Percentiles rank a stretch among this genome's conserved stretches.
These are phyloP conservation scores for Colletotrichum horii DNA, from an alignment of 2,329 filamentous ascomycete genomes.

Conservation along the genomic window DNA sequence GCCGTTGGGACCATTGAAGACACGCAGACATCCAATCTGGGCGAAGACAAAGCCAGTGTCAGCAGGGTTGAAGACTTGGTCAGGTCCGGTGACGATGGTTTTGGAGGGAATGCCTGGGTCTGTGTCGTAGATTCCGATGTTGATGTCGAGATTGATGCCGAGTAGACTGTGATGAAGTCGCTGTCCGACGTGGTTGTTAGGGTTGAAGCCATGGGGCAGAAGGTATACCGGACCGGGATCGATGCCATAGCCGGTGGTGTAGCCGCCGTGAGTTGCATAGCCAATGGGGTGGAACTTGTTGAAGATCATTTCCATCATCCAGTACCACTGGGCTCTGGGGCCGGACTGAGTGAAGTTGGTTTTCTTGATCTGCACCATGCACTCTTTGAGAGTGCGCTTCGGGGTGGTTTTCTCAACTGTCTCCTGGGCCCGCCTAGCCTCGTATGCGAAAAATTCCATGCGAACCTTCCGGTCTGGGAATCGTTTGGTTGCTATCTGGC, in stretches of 20 bases:
- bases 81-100: fast-evolving
- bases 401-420: neutral
- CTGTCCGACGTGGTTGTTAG: neutral
- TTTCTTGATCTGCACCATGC: neutral
- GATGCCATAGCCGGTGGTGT: neutral
- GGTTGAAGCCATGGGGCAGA: neutral
- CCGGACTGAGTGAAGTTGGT: neutral
- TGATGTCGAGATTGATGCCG: neutral
- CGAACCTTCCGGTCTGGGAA: neutral
- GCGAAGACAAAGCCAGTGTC: neutral
- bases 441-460: neutral
- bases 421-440: neutral
- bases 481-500: neutral
- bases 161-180: neutral
- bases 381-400: neutral
- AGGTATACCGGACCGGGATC: neutral
- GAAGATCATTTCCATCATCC: neutral
- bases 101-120: neutral
- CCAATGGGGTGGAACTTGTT: neutral
- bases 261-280: neutral
- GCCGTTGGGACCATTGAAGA: neutral
- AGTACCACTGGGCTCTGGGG: neutral
- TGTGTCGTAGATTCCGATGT: neutral
- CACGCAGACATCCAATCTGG: neutral
- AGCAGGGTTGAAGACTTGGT: neutral